Evolutionary conservation across 495 filamentous ascomycete genomes (phyloP).

Genomic region (Aspergillus cavernicola): DNA sequence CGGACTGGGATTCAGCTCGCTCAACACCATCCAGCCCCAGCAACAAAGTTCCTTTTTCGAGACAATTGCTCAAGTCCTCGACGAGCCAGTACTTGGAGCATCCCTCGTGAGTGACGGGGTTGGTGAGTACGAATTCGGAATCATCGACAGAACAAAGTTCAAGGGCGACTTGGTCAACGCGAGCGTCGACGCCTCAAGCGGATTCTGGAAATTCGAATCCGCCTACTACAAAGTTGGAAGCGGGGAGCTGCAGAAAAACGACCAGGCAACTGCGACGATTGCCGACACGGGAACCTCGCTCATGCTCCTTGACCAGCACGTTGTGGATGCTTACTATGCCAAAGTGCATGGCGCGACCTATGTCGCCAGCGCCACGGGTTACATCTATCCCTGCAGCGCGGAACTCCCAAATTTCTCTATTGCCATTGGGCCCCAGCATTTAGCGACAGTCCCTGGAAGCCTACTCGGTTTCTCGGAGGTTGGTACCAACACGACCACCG

Average conservation of each 20-base stretch:
- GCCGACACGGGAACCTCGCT: conserved; percentile 74
- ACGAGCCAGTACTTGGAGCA: conserved; percentile 68
- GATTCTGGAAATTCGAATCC: conserved; percentile 75
- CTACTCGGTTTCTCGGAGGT: conserved; percentile 64
- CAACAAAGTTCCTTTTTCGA: conserved; percentile 80
- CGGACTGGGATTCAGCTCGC: conserved; percentile 68
- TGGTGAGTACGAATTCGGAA: conserved; percentile 76
- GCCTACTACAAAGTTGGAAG: conserved; percentile 53
- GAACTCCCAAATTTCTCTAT: conserved; percentile 63
- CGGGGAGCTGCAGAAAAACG: conserved; percentile 28
- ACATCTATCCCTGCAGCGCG: conserved; percentile 61
- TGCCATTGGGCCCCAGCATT: conserved; percentile 55
- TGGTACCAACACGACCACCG: conserved; percentile 41
- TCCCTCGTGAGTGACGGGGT: conserved; percentile 56
- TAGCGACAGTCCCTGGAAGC: conserved; percentile 61
- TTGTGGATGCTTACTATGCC: conserved; percentile 60
- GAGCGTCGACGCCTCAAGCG: conserved; percentile 56
- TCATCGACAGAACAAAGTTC: conserved; percentile 64
- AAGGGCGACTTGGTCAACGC: conserved; percentile 60
- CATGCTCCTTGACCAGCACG: conserved; percentile 60
- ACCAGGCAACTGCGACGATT: conserved; percentile 44
- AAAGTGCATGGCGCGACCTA: conserved; percentile 54
- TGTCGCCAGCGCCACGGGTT: conserved; percentile 51
- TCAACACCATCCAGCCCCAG: conserved; percentile 68
- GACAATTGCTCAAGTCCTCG: conserved; percentile 60